Conservation (phyloP, 257 asterid species). For the Osmanthus fragrans region DNA sequence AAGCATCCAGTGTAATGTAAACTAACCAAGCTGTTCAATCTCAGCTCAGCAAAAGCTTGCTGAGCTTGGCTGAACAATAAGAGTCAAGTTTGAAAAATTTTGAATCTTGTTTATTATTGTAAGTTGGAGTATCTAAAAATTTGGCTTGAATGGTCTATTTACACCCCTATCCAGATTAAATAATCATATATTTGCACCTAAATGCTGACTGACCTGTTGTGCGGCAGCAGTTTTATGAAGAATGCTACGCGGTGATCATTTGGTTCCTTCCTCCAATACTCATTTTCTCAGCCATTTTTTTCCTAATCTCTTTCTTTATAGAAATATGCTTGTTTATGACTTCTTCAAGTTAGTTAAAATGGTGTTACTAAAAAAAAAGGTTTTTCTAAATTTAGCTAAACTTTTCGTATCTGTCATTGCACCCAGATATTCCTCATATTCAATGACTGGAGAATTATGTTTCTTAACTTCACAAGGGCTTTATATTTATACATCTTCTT, state of each 20-base stretch:
- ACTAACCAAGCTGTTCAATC: not conserved
- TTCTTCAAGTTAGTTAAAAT: not conserved
- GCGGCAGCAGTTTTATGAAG: too few relatives aligned
- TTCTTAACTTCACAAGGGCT: not conserved
- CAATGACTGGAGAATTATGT: not conserved
- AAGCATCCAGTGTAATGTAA: not conserved
- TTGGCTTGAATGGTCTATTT: too few relatives aligned
- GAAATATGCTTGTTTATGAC: not conserved
- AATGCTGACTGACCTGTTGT: too few relatives aligned
- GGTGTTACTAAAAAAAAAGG: too few relatives aligned
- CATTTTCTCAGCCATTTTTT: not conserved
- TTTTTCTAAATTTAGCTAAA: not conserved
- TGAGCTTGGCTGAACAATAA: not conserved
- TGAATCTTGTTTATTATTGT: not conserved
- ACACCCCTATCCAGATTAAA: too few relatives aligned
- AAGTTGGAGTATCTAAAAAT: too few relatives aligned
- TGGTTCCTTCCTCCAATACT: not conserved
- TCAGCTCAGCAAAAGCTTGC: not conserved
- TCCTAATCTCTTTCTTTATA: not conserved
- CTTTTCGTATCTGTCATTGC: too few relatives aligned
- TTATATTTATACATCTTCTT: slow-evolving; percentile 17
- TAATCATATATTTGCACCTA: too few relatives aligned
- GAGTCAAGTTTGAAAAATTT: not conserved
- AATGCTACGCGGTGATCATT: not conserved
- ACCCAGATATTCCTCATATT: not conserved